Conservation (phyloP, 108 stramenopile species). For the Cyclotella choctawhatcheeana region DNA sequence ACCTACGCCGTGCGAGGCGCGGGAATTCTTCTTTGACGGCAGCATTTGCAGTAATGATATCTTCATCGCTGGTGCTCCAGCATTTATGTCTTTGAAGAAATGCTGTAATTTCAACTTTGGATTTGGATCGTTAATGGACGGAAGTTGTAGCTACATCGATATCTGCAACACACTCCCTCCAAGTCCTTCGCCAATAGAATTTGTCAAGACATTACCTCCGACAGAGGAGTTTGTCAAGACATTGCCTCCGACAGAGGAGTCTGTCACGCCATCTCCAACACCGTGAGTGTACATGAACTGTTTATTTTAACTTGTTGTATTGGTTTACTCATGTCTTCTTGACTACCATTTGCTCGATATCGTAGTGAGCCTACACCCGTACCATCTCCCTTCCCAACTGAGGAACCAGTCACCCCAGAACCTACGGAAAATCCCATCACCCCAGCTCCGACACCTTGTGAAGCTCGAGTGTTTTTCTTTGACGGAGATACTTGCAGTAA, state of each 20-base stretch:
- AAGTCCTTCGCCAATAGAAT: neutral
- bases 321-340: neutral
- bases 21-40: no score
- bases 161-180: slow-evolving; percentile 7
- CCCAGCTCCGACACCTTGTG: slow-evolving; percentile 6
- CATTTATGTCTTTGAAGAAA: no score
- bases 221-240: neutral
- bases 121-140: neutral
- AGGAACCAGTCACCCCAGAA: neutral
- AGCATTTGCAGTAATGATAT: no score
- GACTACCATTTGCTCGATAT: neutral
- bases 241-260: neutral
- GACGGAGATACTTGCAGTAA: slow-evolving; percentile 8
- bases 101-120: slow-evolving; percentile 6
- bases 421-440: slow-evolving; percentile 1
- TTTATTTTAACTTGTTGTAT: neutral
- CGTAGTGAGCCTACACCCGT: neutral
- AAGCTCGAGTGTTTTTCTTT: neutral
- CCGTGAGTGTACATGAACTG: neutral
- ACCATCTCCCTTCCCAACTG: neutral
- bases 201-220: neutral
- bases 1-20: no score
- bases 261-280: neutral
- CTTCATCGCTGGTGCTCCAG: no score
- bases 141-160: slow-evolving; percentile 1